A percentile compares a stretch with the other conserved stretches of the same genome.
Conservation (phyloP, 179 eudicot species). For the Amaranthus tricolor region DNA sequence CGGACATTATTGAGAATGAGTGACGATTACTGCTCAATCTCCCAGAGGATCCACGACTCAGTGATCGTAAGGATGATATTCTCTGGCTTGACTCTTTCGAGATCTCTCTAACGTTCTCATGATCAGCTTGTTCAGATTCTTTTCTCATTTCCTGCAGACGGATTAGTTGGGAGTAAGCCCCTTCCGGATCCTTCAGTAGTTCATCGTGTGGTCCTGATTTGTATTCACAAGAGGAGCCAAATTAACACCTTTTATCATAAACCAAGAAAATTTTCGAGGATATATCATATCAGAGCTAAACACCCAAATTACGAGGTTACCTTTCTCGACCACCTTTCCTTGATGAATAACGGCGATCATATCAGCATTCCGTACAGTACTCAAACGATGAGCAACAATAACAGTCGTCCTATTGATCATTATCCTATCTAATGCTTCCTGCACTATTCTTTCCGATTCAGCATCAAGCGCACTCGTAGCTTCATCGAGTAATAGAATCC, state of each 20-base stretch:
- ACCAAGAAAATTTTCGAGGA: neutral
- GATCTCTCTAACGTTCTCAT: neutral
- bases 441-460: conserved; percentile 66
- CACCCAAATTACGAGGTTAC: conserved; percentile 19
- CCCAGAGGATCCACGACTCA: conserved; percentile 21
- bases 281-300: neutral
- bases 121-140: conserved; percentile 10
- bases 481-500: conserved; percentile 66
- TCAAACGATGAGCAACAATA: conserved; percentile 68
- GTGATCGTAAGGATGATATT: conserved; percentile 20
- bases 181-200: conserved; percentile 21
- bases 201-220: conserved; percentile 22
- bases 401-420: conserved; percentile 67
- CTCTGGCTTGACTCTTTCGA: conserved; percentile 14
- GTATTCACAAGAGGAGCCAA: neutral
- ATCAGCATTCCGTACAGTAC: conserved; percentile 60
- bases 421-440: conserved; percentile 71
- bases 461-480: conserved; percentile 89
- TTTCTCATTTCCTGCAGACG: conserved; percentile 20
- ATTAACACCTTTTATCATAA: neutral
- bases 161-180: conserved; percentile 30
- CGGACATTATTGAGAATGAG: conserved; percentile 27
- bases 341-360: conserved; percentile 67
- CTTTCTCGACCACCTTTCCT: conserved; percentile 76
- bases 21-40: conserved; percentile 14